Evolutionary conservation across 2,329 filamentous ascomycete genomes (phyloP).

Genomic region (Penicillium sp.): DNA sequence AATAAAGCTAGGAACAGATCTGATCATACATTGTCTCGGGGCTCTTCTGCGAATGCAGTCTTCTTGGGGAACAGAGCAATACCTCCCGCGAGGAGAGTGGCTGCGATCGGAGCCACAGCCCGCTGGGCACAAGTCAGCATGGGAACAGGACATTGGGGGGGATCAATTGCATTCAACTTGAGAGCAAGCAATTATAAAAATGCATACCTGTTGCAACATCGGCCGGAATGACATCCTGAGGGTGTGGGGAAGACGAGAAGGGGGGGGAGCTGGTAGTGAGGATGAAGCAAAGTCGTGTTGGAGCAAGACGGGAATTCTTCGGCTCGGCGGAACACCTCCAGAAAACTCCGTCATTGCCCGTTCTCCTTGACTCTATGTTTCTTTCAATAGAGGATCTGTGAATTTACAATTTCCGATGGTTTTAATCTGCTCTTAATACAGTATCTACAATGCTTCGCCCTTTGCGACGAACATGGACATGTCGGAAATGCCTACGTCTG

Average conservation of each 20-base stretch:
- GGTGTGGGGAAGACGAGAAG: slow-evolving; percentile 23
- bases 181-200: not conserved
- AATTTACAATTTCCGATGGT: slow-evolving; percentile 1
- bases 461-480: slow-evolving; percentile 44
- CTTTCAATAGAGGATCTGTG: slow-evolving; percentile 9
- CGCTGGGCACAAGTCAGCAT: slow-evolving; percentile 35
- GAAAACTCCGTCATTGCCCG: slow-evolving; percentile 36
- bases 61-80: slow-evolving; percentile 42
- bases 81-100: slow-evolving; percentile 42
- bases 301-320: slow-evolving; percentile 31
- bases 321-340: slow-evolving; percentile 26
- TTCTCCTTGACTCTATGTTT: slow-evolving; percentile 17
- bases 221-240: slow-evolving; percentile 43
- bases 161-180: slow-evolving; percentile 14
- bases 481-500: slow-evolving; percentile 36
- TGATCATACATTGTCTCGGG: slow-evolving; percentile 36
- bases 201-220: slow-evolving; percentile 42
- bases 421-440: slow-evolving; percentile 8
- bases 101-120: slow-evolving; percentile 43
- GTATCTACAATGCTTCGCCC: slow-evolving; percentile 19
- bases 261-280: slow-evolving; percentile 18
- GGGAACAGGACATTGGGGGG: slow-evolving; percentile 10
- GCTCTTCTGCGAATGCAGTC: slow-evolving; percentile 46
- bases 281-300: slow-evolving; percentile 31
- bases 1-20: slow-evolving; percentile 3